phyloP scores from a whole-genome alignment of 345 rosid species.

The Ceriops tagal region DNA sequence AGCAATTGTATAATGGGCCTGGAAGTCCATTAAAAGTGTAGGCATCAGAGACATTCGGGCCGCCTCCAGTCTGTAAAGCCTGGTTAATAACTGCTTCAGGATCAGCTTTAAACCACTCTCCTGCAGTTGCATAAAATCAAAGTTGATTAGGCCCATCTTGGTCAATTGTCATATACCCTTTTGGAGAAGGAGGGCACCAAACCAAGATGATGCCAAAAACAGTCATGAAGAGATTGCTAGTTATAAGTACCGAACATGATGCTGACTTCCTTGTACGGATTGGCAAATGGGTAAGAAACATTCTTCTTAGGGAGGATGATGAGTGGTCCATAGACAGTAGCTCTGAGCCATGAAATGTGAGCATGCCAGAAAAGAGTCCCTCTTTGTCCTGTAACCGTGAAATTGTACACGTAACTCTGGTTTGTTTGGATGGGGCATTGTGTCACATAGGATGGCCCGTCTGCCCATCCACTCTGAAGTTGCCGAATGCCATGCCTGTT shows the following conservation, averaged over 20 bases:
- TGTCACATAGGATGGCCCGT: constrained; percentile 71
- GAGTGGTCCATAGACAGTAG: constrained; percentile 66
- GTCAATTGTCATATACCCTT: too few relatives aligned
- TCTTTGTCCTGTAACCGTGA: constrained; percentile 65
- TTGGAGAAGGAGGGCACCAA: not conserved
- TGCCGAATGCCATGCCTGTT: constrained; percentile 75
- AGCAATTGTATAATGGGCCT: constrained; percentile 78
- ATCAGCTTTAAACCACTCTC: constrained; percentile 78
- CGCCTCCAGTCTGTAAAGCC: constrained; percentile 60
- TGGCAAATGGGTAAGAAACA: constrained; percentile 60
- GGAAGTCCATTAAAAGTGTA: constrained; percentile 73
- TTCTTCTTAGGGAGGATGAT: constrained; percentile 58
- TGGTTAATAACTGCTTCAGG: constrained; percentile 57
- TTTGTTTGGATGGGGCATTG: constrained; percentile 73
- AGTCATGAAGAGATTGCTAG: not conserved
- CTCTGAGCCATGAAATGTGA: constrained; percentile 68
- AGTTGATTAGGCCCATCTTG: not conserved
- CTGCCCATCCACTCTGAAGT: constrained; percentile 72
- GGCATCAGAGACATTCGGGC: constrained; percentile 75
- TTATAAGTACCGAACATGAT: constrained; percentile 51
- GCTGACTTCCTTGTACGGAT: constrained; percentile 66
- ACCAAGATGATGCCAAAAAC: not conserved
- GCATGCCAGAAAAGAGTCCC: constrained; percentile 82
- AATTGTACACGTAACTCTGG: constrained; percentile 61
- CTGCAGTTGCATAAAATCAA: constrained; percentile 21